phyloP scores from a whole-genome alignment of 805 yeast species.

The Tetrapisispora arboricola region DNA sequence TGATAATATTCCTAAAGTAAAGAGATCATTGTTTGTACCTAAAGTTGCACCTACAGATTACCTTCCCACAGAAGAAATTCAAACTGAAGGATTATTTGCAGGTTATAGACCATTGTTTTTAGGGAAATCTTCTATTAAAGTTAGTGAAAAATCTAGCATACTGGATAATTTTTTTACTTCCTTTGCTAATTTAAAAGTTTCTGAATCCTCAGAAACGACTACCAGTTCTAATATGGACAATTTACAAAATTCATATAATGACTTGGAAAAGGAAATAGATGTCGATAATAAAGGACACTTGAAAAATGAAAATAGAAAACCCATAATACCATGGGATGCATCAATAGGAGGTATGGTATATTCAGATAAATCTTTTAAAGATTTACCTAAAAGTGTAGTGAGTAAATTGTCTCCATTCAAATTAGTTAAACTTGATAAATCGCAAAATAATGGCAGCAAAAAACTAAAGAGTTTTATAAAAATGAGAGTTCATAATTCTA shows the following conservation, averaged over 20 bases:
- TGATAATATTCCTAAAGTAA: not conserved
- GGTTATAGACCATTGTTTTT: conserved; percentile 38
- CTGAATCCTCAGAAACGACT: not conserved
- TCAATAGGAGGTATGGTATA: conserved; percentile 30
- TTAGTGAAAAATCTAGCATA: conserved; percentile 4
- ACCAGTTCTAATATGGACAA: conserved; percentile 7
- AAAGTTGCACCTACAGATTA: conserved; percentile 23
- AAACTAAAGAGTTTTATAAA: conserved; percentile 41
- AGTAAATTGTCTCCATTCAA: conserved; percentile 30
- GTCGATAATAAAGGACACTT: not conserved
- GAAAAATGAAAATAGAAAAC: conserved; percentile 12
- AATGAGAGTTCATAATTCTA: conserved; percentile 26
- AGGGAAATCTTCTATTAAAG: conserved; percentile 26
- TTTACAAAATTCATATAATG: conserved; percentile 15
- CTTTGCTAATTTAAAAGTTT: conserved; percentile 10
- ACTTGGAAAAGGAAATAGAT: conserved; percentile 10
- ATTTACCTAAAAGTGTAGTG: conserved; percentile 31
- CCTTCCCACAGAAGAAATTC: conserved; percentile 20
- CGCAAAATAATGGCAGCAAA: conserved; percentile 42
- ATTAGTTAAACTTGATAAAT: conserved; percentile 55
- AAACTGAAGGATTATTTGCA: conserved; percentile 35
- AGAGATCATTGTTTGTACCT: conserved; percentile 16
- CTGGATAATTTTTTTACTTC: conserved; percentile 15
- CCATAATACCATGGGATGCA: conserved; percentile 33
- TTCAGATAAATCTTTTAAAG: conserved; percentile 26